phyloP scores from a whole-genome alignment of 2,329 filamentous ascomycete genomes.

The Geosmithia morbida region DNA sequence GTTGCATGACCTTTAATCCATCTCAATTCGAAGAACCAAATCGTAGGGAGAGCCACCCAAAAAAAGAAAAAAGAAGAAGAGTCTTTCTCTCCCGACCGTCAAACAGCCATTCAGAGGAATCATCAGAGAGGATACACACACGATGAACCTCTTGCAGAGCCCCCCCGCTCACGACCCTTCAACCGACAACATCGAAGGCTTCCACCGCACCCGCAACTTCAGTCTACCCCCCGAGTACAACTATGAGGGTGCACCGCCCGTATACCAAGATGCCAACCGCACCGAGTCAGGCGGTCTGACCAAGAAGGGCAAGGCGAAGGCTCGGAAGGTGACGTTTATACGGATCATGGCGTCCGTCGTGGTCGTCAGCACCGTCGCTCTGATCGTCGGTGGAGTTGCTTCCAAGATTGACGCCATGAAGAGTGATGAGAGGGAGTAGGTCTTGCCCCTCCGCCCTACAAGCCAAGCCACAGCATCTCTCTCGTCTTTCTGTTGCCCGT shows the following conservation, averaged over 20 bases:
- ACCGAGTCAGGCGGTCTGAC: neutral
- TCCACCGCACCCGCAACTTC: conserved; percentile 2
- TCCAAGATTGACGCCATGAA: conserved; percentile 2
- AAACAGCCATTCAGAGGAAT: too few species aligned
- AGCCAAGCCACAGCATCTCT: too few species aligned
- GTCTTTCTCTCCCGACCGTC: too few species aligned
- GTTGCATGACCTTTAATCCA: too few species aligned
- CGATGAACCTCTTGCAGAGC: conserved; percentile 4
- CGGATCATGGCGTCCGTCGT: conserved; percentile 2
- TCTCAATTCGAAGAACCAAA: too few species aligned
- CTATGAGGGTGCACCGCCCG: conserved; percentile 1
- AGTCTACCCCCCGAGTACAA: conserved; percentile 3
- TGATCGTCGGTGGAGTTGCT: conserved; percentile 3
- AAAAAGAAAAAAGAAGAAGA: too few species aligned
- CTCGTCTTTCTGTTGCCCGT: too few species aligned
- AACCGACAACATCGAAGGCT: conserved; percentile 2
- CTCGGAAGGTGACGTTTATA: conserved; percentile 1
- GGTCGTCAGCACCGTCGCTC: conserved; percentile 3
- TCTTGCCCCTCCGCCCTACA: too few species aligned
- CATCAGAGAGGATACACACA: neutral
- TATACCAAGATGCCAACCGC: conserved; percentile 1
- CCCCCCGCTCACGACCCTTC: conserved; percentile 5
- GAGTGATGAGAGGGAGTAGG: neutral
- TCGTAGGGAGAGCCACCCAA: too few species aligned
- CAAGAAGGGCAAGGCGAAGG: neutral